Conservation (phyloP, 257 asterid genomes). For the Thymus quinquecostatus region DNA sequence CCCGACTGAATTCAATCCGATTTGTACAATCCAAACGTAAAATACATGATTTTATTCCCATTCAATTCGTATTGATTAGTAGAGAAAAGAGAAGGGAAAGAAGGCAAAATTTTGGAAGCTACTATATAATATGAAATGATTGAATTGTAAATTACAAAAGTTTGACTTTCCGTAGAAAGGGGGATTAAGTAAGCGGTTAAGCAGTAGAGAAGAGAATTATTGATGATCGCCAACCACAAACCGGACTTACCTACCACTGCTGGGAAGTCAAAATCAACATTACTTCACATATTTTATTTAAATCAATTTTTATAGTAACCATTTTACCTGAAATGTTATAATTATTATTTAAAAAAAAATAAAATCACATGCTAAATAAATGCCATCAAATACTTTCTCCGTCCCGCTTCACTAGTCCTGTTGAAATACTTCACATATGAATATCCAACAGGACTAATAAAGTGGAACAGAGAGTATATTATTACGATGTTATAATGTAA, state of each 20-base stretch:
- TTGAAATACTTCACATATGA: too few relatives aligned
- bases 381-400: neutral
- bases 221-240: constrained; percentile 38
- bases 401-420: too few relatives aligned
- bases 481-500: neutral
- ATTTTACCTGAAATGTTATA: neutral
- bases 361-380: too few relatives aligned
- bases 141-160: too few relatives aligned
- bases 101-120: neutral
- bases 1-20: too few relatives aligned
- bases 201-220: constrained; percentile 24
- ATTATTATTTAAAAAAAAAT: neutral
- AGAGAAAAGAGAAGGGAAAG: neutral
- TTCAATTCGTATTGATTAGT: too few relatives aligned
- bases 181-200: constrained; percentile 28
- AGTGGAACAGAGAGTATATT: too few relatives aligned
- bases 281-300: neutral
- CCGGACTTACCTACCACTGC: constrained; percentile 33
- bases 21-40: too few relatives aligned
- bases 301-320: neutral
- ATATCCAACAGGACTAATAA: too few relatives aligned
- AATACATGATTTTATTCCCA: neutral
- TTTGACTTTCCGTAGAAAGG: constrained; percentile 24
- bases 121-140: too few relatives aligned
- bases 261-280: constrained; percentile 26